Conservation (phyloP, 768 basidiomycete genomes). For the Sarcodon sp. region DNA sequence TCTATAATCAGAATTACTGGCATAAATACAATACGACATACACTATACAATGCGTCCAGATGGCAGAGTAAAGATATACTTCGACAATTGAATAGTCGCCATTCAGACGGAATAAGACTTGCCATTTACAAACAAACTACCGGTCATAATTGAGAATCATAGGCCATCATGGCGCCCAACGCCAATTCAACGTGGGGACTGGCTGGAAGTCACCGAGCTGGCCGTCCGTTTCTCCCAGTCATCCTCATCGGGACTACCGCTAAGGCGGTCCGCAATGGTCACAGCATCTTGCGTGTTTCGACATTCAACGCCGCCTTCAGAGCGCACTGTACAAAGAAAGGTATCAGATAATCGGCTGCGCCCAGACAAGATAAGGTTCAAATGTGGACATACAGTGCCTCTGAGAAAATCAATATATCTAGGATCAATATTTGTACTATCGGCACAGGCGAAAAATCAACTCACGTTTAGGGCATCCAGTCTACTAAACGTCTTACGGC, state of each 20-base stretch:
- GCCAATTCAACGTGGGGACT: background rate
- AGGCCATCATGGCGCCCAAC: background rate
- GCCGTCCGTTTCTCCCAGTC: conserved; percentile 11
- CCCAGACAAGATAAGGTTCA: conserved; percentile 7
- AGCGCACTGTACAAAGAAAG: conserved; percentile 45
- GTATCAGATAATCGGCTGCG: conserved; percentile 11
- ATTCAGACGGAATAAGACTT: too few relatives aligned
- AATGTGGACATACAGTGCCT: conserved; percentile 36
- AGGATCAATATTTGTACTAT: too few relatives aligned
- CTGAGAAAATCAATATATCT: too few relatives aligned
- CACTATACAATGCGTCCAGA: too few relatives aligned
- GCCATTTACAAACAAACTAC: too few relatives aligned
- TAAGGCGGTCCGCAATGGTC: conserved; percentile 12
- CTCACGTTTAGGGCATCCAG: conserved; percentile 90
- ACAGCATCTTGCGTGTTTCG: conserved; percentile 22
- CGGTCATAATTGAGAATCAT: background rate
- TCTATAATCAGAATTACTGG: too few relatives aligned
- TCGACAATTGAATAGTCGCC: too few relatives aligned
- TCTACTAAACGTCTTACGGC: conserved; percentile 90
- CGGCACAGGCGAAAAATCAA: conserved; percentile 13
- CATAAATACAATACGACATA: too few relatives aligned
- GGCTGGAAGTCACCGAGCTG: background rate
- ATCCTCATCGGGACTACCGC: conserved; percentile 11
- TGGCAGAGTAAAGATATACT: too few relatives aligned
- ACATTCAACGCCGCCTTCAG: conserved; percentile 76